phyloP scores from a whole-genome alignment of 2,329 filamentous ascomycete genomes.

The Trichoderma aggressivum region DNA sequence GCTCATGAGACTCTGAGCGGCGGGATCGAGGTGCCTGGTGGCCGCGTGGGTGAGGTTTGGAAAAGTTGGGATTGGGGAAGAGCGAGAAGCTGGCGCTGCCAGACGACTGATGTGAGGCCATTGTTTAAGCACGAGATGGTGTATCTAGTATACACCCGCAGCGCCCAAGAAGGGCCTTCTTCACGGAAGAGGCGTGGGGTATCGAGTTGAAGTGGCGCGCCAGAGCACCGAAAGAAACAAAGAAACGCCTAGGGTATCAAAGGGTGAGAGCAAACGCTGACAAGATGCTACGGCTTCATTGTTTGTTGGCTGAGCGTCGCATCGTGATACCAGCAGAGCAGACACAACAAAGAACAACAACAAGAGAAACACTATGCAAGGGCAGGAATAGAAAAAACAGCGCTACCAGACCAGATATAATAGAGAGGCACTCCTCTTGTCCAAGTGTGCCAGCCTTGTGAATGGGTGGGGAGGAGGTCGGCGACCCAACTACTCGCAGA shows the following conservation, averaged over 20 bases:
- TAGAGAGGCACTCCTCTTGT: background rate
- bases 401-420: slow-evolving; percentile 17
- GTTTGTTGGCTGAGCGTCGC: slow-evolving; percentile 18
- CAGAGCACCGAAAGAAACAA: background rate
- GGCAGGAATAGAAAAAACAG: slow-evolving; percentile 2
- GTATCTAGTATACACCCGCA: background rate
- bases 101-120: slow-evolving; percentile 37
- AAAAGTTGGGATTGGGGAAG: slow-evolving; percentile 50
- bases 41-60: slow-evolving; percentile 31
- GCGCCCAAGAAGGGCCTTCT: slow-evolving; percentile 21
- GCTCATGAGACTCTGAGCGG: slow-evolving; percentile 38
- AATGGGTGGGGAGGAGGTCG: slow-evolving; percentile 5
- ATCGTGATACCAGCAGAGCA: slow-evolving; percentile 17
- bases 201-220: slow-evolving; percentile 1
- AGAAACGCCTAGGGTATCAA: slow-evolving; percentile 19
- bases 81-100: slow-evolving; percentile 53
- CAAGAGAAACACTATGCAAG: background rate
- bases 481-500: background rate
- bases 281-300: slow-evolving; percentile 30
- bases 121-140: slow-evolving; percentile 24
- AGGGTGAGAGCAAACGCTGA: background rate
- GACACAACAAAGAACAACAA: slow-evolving; percentile 12
- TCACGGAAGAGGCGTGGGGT: slow-evolving; percentile 26
- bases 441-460: background rate
- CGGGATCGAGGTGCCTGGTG: slow-evolving; percentile 38